Evolutionary conservation across 768 basidiomycete species (phyloP), one percentile per base, ranked within the genome.

Genomic region (Russula abietina): DNA sequence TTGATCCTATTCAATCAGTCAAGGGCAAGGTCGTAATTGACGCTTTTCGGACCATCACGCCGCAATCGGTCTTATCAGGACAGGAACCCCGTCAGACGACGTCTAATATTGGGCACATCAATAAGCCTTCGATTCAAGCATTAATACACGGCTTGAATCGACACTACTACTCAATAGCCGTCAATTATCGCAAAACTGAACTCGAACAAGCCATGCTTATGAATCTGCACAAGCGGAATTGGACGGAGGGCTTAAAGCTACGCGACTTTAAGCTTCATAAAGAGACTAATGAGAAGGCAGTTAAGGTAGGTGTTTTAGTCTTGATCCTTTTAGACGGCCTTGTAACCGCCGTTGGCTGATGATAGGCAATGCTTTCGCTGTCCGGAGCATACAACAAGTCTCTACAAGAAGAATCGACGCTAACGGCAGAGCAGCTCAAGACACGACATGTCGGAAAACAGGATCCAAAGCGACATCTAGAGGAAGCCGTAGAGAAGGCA

Each of bases 1-100:
- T 98, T 66, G 97, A 99, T 75, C 97, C 97, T 41, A 98, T 98
- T 70, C 97, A 98, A 75, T 98, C 95, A 45, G 97, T 99, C 71
- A 96, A 95, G 75, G 91, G 91, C 57, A 99, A 98, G 75, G 97
- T 99, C 48, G 97, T 98, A 55, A 98, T 99, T 66, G 97, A 98
- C 75, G 97, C 97, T 3, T 99, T 99, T 81, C 88, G 97, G 62
- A 87, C 94, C 50, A 98, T 99, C 76, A 91, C 90, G 72, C 93
- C 95, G 22, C 86, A 92, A 69, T 81, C 87, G 50, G 87, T 98
- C 64, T 86, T 97, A 65, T 80, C 89, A 61, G 97, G 97, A 55
- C 88, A 91, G 60, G 97, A 99, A 76, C 92, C 94, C 12, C 84
- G 97, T 28, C 97, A 98, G 74, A 96, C 93, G 58, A 99, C 97